Base-by-base conservation (phyloP, 2,329 filamentous ascomycete species). In the Fusarium abutilonis region DNA sequence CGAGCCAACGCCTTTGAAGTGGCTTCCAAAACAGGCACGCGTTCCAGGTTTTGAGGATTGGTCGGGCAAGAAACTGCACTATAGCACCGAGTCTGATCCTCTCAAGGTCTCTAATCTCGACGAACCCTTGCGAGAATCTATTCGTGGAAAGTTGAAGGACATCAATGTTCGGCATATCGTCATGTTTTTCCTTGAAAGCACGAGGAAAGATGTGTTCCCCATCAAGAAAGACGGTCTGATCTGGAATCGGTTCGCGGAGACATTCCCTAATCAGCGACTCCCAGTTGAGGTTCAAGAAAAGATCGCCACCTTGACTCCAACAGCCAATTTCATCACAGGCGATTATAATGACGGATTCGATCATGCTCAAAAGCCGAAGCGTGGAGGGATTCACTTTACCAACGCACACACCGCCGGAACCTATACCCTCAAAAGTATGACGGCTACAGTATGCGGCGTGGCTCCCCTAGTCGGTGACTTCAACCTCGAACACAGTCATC, bases 151-250 rank as follows among this genome's bases (percentile, higher is more conserved):
- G 36, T 49, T 77, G 6, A 32, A 59, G 8, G 62, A 69, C 1
- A 68, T 79, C 7, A 72, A 74, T 9, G 76, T 81, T 50, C 78
- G 78, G 43, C 78, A 81, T 52, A 70, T 81, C 5, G 65, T 81
- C 11, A 58, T 80, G n/a, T 50, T 81, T 3, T 73, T 78, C n/a
- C 69, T 81, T 3, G 79, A 81, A 51, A 80, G 78, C 39, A 80
- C 78, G 0, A 73, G 79, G 17, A 76, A 76, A 4, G 79, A 81
- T 45, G 74, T 81, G 4, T 81, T 81, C 23, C 79, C 79, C 0
- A 63, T 81, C 23, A 79, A 79, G 34, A 77, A 77, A 52, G 69
- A 73, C 2, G 76, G 75, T 6, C 57, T 77, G 32, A 75, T 80
- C 15, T 76, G 73, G 60, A 68, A 76, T 5, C 73, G 73, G 2